These are phyloP conservation scores for Mycena vitilis DNA, from an alignment of 768 basidiomycete species.

Conservation along the genomic window DNA sequence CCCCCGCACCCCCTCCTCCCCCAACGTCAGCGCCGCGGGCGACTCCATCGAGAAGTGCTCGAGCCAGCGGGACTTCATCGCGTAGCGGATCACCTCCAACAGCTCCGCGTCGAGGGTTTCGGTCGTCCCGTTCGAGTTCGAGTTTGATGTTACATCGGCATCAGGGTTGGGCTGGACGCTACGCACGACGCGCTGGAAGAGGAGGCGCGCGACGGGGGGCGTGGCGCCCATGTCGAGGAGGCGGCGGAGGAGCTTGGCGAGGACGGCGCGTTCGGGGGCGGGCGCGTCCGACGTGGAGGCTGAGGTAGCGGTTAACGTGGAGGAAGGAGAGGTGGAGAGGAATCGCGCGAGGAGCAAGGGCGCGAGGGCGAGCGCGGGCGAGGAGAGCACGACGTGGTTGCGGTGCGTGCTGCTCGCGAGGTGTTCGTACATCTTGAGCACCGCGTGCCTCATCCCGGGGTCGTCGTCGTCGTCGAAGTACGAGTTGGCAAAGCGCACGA, in stretches of 20 bases:
- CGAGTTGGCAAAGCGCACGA: constrained; percentile 65
- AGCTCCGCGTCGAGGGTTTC: constrained; percentile 70
- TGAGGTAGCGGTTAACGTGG: too few species aligned
- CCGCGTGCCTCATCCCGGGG: constrained; percentile 58
- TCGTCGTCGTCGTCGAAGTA: constrained; percentile 52
- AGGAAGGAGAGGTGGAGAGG: constrained; percentile 45
- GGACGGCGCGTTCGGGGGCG: constrained; percentile 64
- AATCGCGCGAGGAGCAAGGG: constrained; percentile 62
- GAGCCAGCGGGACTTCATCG: constrained; percentile 82
- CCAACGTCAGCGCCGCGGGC: constrained; percentile 61
- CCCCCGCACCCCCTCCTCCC: constrained; percentile 60
- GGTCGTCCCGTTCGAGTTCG: constrained; percentile 55
- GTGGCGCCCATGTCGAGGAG: constrained; percentile 82
- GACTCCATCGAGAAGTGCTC: constrained; percentile 80
- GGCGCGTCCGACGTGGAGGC: too few species aligned
- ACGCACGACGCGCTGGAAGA: constrained; percentile 74
- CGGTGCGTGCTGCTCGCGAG: constrained; percentile 71
- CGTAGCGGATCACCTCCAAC: constrained; percentile 75
- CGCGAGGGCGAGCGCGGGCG: constrained; percentile 60
- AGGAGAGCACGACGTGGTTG: constrained; percentile 76
- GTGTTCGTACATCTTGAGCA: constrained; percentile 73
- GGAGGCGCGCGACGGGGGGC: constrained; percentile 68
- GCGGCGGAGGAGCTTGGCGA: constrained; percentile 73
- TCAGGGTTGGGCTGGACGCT: too few species aligned
- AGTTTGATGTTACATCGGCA: too few species aligned